phyloP scores from a whole-genome alignment of 805 yeast genomes.

The Starmera dryadoides region DNA sequence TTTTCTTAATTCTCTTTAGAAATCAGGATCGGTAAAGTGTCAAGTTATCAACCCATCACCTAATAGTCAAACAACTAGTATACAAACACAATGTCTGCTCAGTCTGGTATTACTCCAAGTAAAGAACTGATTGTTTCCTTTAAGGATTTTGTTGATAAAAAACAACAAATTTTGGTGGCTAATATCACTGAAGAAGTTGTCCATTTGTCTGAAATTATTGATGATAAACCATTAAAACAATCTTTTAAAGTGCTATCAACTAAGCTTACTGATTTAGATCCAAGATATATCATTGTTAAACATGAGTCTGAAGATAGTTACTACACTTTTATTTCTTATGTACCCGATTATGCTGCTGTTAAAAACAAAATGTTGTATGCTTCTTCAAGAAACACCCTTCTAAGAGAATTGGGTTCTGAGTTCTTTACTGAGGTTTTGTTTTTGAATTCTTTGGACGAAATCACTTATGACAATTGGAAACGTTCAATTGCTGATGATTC shows the following conservation, averaged over 20 bases:
- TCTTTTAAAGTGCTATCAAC: slow-evolving; percentile 29
- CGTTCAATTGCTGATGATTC: slow-evolving; percentile 28
- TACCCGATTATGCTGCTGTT: slow-evolving; percentile 81
- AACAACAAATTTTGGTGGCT: slow-evolving; percentile 29
- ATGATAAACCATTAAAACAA: slow-evolving; percentile 23
- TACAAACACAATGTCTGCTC: slow-evolving; percentile 44
- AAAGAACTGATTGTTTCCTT: slow-evolving; percentile 37
- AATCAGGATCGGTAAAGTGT: too few relatives aligned
- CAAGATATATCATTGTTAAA: slow-evolving; percentile 44
- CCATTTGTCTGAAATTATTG: slow-evolving; percentile 25
- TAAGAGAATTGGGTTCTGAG: slow-evolving; percentile 63
- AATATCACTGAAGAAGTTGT: slow-evolving; percentile 28
- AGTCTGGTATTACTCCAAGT: slow-evolving; percentile 51
- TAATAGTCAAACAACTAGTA: too few relatives aligned
- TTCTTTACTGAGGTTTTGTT: slow-evolving; percentile 26
- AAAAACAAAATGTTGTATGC: slow-evolving; percentile 91
- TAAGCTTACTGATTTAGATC: slow-evolving; percentile 27
- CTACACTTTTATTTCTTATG: slow-evolving; percentile 68
- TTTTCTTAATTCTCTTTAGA: too few relatives aligned
- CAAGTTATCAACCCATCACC: too few relatives aligned
- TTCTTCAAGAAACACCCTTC: slow-evolving; percentile 71
- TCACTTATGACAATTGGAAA: slow-evolving; percentile 39
- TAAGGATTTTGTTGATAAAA: slow-evolving; percentile 29
- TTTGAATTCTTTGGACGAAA: slow-evolving; percentile 26
- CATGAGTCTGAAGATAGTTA: slow-evolving; percentile 20